Conservation (phyloP, 140 eudicot genomes). For the Ambrosia hybrid region DNA sequence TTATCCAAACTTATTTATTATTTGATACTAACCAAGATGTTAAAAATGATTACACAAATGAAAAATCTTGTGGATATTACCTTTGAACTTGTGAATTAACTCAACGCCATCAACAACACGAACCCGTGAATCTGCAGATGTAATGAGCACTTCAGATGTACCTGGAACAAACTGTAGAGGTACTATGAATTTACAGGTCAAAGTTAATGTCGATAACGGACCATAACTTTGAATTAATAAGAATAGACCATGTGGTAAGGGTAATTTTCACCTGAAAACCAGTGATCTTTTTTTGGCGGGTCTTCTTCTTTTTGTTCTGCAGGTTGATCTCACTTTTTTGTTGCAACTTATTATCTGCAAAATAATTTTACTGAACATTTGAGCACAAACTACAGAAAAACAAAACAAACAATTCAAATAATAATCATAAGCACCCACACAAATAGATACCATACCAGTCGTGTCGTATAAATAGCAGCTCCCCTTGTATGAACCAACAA, state of each 20-base stretch:
- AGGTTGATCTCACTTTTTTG: slow-evolving; percentile 71
- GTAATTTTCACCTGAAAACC: slow-evolving; percentile 76
- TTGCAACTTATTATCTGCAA: slow-evolving; percentile 78
- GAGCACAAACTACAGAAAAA: background rate
- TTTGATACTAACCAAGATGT: background rate
- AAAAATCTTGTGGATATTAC: too few species aligned
- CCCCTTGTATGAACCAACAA: slow-evolving; percentile 99
- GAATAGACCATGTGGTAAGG: background rate
- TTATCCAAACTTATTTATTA: too few species aligned
- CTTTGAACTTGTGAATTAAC: too few species aligned
- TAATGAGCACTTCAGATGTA: too few species aligned
- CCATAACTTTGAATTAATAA: background rate
- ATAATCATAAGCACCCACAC: background rate
- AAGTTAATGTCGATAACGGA: too few species aligned
- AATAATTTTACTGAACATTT: background rate
- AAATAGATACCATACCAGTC: slow-evolving; percentile 49
- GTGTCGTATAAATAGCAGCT: slow-evolving; percentile 82
- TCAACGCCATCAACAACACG: too few species aligned
- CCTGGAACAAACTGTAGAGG: too few species aligned
- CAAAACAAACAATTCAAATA: too few species aligned
- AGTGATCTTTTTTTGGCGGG: slow-evolving; percentile 89
- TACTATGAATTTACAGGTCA: too few species aligned
- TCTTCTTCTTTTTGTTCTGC: slow-evolving; percentile 85
- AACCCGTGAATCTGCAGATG: too few species aligned
- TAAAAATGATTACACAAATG: too few species aligned